phyloP scores from a whole-genome alignment of 306 rosid species.

The Arachis stenosperma region DNA sequence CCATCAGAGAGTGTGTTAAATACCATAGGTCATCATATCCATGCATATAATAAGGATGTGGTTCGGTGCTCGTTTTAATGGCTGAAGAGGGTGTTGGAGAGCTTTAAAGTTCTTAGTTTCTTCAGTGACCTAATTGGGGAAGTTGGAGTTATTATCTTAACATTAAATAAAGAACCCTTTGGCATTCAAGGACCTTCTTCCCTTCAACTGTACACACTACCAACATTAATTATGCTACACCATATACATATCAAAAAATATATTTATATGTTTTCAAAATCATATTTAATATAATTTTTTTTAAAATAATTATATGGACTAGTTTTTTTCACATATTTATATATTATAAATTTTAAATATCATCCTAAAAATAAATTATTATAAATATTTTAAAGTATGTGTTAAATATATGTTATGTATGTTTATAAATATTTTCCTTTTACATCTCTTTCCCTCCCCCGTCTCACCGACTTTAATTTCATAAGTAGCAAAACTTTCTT shows the following conservation, averaged over 20 bases:
- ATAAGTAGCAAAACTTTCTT: slow-evolving; percentile 41
- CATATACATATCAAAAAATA: slow-evolving; percentile 24
- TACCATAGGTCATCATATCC: slow-evolving; percentile 39
- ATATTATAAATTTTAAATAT: too few species aligned
- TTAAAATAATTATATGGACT: too few species aligned
- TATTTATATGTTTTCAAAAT: too few species aligned
- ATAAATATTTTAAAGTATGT: too few species aligned
- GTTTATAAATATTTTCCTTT: too few species aligned
- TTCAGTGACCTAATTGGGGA: slow-evolving; percentile 62
- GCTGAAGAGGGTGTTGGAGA: slow-evolving; percentile 54
- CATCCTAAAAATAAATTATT: too few species aligned
- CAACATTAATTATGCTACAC: slow-evolving; percentile 58
- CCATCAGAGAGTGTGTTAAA: slow-evolving; percentile 36
- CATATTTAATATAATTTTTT: too few species aligned
- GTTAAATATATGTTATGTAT: too few species aligned
- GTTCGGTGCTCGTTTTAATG: slow-evolving; percentile 53
- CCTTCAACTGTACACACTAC: slow-evolving; percentile 73
- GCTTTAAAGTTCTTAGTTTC: slow-evolving; percentile 48
- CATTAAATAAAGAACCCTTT: slow-evolving; percentile 61
- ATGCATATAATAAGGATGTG: slow-evolving; percentile 31
- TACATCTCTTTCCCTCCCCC: slow-evolving; percentile 25
- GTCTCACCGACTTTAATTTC: slow-evolving; percentile 60
- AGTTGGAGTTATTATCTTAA: slow-evolving; percentile 70
- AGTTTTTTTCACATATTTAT: too few species aligned
- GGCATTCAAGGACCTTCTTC: slow-evolving; percentile 55